Conservation (phyloP, 2,329 filamentous ascomycete genomes). For the Fusarium acutatum region DNA sequence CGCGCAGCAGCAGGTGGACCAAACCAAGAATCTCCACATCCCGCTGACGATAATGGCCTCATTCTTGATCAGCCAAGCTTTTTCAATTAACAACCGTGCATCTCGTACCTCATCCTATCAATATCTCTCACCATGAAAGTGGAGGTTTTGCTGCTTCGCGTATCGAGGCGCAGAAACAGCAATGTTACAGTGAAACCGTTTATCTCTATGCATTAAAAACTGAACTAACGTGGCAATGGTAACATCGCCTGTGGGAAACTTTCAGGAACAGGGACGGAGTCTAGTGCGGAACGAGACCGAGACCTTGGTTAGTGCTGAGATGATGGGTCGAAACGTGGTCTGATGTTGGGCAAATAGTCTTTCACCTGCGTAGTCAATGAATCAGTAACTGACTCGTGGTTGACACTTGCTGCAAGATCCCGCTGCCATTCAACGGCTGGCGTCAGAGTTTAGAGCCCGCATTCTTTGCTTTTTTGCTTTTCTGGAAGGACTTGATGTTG, state of each 20-base stretch:
- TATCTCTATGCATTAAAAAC: slow-evolving; percentile 14
- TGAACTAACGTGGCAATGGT: slow-evolving; percentile 12
- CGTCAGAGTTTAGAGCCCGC: background rate
- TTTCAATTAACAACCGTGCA: background rate
- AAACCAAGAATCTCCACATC: slow-evolving; percentile 16
- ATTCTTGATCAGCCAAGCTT: slow-evolving; percentile 34
- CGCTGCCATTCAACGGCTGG: slow-evolving; percentile 8
- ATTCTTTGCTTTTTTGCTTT: background rate
- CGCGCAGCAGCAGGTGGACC: slow-evolving; percentile 1
- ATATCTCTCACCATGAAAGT: background rate
- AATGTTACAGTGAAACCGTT: background rate
- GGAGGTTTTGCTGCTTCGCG: slow-evolving; percentile 4
- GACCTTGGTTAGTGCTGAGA: slow-evolving; percentile 7
- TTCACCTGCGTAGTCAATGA: background rate
- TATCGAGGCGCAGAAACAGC: slow-evolving; percentile 8
- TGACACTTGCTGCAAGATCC: slow-evolving; percentile 22
- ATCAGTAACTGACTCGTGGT: background rate
- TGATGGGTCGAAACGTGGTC: slow-evolving; percentile 12
- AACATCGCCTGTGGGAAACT: background rate
- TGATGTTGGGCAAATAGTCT: slow-evolving; percentile 5
- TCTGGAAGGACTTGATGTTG: slow-evolving; percentile 17
- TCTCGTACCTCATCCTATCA: background rate
- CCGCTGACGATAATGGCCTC: slow-evolving; percentile 24
- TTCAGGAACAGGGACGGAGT: background rate
- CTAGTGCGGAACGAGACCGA: slow-evolving; percentile 20